These are phyloP conservation scores for Erysiphe pulchra DNA, from an alignment of 2,329 filamentous ascomycete genomes.

Conservation along the genomic window DNA sequence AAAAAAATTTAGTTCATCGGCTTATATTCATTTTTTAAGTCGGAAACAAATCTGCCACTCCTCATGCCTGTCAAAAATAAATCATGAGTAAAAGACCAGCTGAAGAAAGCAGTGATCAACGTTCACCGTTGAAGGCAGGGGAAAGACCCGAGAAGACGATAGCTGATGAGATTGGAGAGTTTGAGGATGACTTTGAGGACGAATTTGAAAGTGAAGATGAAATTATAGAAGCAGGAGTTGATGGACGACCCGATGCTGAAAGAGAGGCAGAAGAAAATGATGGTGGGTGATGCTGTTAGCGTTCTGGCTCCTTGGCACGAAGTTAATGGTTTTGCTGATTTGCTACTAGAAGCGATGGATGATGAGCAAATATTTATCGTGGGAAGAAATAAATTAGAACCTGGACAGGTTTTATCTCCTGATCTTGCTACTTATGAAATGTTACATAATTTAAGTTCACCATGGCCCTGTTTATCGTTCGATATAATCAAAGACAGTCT, in stretches of 20 bases:
- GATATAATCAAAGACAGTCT: slow-evolving; percentile 71
- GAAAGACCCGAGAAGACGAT: no score
- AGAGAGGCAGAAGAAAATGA: slow-evolving; percentile 69
- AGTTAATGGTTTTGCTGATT: slow-evolving; percentile 6
- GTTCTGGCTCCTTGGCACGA: no score
- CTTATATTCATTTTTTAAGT: no score
- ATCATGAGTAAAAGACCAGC: no score
- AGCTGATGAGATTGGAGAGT: slow-evolving; percentile 64
- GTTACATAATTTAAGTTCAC: slow-evolving; percentile 80
- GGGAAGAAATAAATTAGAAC: slow-evolving; percentile 70
- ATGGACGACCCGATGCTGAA: slow-evolving; percentile 78
- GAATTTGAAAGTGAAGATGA: no score
- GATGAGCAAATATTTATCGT: slow-evolving; percentile 89
- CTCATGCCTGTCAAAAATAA: no score
- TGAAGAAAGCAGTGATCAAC: no score
- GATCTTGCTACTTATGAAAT: slow-evolving; percentile 93
- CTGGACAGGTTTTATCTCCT: slow-evolving; percentile 72
- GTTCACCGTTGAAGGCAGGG: no score
- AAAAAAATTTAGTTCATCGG: no score
- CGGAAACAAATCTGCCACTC: no score
- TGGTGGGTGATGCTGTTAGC: slow-evolving; percentile 20
- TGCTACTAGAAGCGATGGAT: slow-evolving; percentile 48
- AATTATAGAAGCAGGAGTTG: slow-evolving; percentile 80
- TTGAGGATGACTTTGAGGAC: no score
- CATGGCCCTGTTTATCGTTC: slow-evolving; percentile 93